These are phyloP conservation scores for Sclerotiophoma versabilis DNA, from an alignment of 2,329 filamentous ascomycete species.

Conservation along the genomic window DNA sequence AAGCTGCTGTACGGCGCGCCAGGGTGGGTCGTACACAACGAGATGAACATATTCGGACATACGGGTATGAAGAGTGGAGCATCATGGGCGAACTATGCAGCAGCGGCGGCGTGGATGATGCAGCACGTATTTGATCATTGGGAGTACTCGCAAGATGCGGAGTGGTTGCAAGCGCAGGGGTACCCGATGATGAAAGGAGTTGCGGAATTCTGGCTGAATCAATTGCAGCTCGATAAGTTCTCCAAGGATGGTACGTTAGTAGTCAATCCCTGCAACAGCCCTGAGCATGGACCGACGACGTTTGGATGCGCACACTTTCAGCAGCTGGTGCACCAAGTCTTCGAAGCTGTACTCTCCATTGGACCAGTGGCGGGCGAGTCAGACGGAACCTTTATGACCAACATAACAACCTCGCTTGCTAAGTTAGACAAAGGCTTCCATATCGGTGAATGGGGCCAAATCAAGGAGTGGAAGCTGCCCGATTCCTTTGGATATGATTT, in stretches of 20 bases:
- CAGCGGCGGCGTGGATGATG: slow-evolving; percentile 65
- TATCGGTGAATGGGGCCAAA: slow-evolving; percentile 52
- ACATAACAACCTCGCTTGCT: slow-evolving; percentile 53
- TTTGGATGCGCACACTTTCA: slow-evolving; percentile 64
- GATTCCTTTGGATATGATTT: slow-evolving; percentile 50
- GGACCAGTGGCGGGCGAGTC: slow-evolving; percentile 14
- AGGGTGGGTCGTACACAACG: slow-evolving; percentile 65
- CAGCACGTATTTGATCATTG: slow-evolving; percentile 66
- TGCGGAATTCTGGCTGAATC: slow-evolving; percentile 63
- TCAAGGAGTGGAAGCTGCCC: slow-evolving; percentile 61
- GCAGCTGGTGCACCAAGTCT: slow-evolving; percentile 57
- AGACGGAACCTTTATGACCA: slow-evolving; percentile 44
- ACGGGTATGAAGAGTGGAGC: slow-evolving; percentile 59
- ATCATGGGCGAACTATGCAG: slow-evolving; percentile 55
- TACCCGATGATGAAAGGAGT: slow-evolving; percentile 63
- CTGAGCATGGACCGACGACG: slow-evolving; percentile 61
- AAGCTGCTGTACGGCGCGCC: slow-evolving; percentile 60
- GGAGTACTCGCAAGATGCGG: slow-evolving; percentile 58
- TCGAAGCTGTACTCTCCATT: slow-evolving; percentile 38
- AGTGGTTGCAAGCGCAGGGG: slow-evolving; percentile 56
- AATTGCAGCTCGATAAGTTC: slow-evolving; percentile 60
- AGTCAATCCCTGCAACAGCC: slow-evolving; percentile 66
- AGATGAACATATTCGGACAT: slow-evolving; percentile 66
- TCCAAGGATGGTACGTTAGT: slow-evolving; percentile 61
- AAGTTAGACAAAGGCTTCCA: slow-evolving; percentile 62